A percentile compares a stretch with the other conserved stretches of the same genome.
phyloP scores from a whole-genome alignment of 345 rosid species.

The Ceriops tagal region DNA sequence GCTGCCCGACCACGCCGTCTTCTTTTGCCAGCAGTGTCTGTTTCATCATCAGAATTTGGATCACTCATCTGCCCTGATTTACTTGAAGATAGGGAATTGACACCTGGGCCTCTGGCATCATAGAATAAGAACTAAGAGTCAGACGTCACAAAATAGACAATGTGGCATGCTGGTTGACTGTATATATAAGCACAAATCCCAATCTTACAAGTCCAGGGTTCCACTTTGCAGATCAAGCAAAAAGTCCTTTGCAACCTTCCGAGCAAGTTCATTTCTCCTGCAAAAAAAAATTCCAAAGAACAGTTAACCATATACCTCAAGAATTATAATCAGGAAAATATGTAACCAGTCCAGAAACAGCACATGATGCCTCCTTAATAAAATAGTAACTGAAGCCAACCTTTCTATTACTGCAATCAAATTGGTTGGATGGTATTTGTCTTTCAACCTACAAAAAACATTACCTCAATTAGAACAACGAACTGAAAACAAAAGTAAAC shows the following conservation, averaged over 20 bases:
- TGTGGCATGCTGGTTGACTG: background rate
- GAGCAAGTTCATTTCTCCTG: conserved; percentile 90
- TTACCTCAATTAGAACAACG: conserved; percentile 18
- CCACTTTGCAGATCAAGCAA: conserved; percentile 88
- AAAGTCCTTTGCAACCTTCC: conserved; percentile 75
- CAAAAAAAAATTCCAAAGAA: conserved; percentile 12
- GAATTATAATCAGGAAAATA: background rate
- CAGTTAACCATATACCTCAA: conserved; percentile 2
- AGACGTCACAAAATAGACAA: background rate
- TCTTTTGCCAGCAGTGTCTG: conserved; percentile 64
- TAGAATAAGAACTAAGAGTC: conserved; percentile 11
- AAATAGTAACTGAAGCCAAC: conserved; percentile 27
- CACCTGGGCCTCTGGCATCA: conserved; percentile 70
- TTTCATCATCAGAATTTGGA: conserved; percentile 80
- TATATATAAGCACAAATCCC: background rate
- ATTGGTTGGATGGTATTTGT: conserved; percentile 95
- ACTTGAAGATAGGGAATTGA: conserved; percentile 41
- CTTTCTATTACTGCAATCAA: conserved; percentile 76
- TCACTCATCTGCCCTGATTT: conserved; percentile 63
- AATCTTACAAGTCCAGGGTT: conserved; percentile 73
- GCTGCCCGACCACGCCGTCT: conserved; percentile 53
- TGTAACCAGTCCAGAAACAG: no score
- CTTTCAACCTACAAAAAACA: conserved; percentile 64
- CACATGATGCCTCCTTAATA: background rate
- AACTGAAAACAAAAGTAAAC: conserved; percentile 3